These are phyloP conservation scores for Priceomyces fermenticarens DNA, from an alignment of 805 yeast species.

Conservation along the genomic window DNA sequence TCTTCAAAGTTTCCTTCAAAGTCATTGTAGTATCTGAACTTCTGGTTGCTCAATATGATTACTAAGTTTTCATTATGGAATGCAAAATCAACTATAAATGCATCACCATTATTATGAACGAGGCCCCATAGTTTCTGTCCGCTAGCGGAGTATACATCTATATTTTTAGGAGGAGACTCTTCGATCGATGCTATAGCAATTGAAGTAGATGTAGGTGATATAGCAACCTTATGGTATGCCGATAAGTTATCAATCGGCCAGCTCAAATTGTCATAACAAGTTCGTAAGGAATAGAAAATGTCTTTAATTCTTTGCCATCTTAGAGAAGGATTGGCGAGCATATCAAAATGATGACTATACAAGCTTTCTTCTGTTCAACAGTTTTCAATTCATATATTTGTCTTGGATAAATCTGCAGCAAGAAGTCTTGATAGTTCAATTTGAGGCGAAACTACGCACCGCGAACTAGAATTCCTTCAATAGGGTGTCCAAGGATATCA, in stretches of 20 bases:
- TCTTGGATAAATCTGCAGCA: no score
- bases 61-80: conserved; percentile 53
- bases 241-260: conserved; percentile 45
- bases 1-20: conserved; percentile 67
- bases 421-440: no score
- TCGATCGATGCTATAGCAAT: conserved; percentile 47
- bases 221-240: conserved; percentile 41
- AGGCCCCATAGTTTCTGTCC: conserved; percentile 35
- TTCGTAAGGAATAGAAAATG: conserved; percentile 62
- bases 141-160: conserved; percentile 34
- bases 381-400: not conserved
- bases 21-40: conserved; percentile 57
- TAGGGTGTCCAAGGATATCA: no score
- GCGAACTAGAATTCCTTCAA: no score
- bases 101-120: conserved; percentile 43
- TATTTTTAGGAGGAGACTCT: conserved; percentile 32
- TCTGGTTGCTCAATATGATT: conserved; percentile 52
- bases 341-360: conserved; percentile 2
- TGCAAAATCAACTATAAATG: conserved; percentile 50
- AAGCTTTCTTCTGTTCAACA: conserved; percentile 7
- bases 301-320: conserved; percentile 79
- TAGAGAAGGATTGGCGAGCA: conserved; percentile 40
- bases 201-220: conserved; percentile 54
- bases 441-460: no score
- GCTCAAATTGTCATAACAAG: conserved; percentile 50